These are phyloP conservation scores for Apiospora phragmitis DNA, from an alignment of 2,329 filamentous ascomycete genomes.

Conservation along the genomic window DNA sequence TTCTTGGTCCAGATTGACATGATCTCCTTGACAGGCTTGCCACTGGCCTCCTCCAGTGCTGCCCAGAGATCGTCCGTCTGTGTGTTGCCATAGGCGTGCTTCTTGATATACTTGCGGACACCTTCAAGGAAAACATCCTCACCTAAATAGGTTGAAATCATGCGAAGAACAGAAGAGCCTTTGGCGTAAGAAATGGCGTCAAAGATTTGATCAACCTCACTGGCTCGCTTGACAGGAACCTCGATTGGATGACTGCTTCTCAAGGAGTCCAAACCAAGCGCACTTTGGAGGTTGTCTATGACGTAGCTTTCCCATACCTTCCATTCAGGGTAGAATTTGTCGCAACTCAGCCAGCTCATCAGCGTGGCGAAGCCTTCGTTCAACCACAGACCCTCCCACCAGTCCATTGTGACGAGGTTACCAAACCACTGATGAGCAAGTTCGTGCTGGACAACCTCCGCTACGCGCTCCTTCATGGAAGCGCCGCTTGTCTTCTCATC, in stretches of 20 bases:
- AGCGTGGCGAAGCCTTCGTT: conserved; percentile 92
- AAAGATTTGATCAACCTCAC: conserved; percentile 98
- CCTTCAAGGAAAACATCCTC: conserved; percentile 93
- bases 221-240: conserved; percentile 90
- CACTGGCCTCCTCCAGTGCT: conserved; percentile 82
- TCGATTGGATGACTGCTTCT: conserved; percentile 96
- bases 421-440: conserved; percentile 98
- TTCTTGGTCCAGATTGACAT: conserved; percentile 98
- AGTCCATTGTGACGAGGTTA: conserved; percentile 97
- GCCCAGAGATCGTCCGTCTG: conserved; percentile 89
- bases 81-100: conserved; percentile 96
- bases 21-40: conserved; percentile 84
- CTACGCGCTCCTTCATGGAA: conserved; percentile 86
- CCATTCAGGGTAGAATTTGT: conserved; percentile 96
- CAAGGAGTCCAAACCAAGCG: conserved; percentile 83
- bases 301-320: conserved; percentile 97
- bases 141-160: conserved; percentile 94
- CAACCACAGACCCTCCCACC: conserved; percentile 96
- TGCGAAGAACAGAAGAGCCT: conserved; percentile 91
- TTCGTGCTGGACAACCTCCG: conserved; percentile 95
- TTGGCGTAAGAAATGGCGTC: conserved; percentile 98
- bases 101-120: conserved; percentile 87
- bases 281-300: conserved; percentile 86
- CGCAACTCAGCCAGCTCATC: conserved; percentile 83
- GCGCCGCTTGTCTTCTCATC: conserved; percentile 92